phyloP scores from a whole-genome alignment of 164 flowering plant species.

The Nelumbo lutea region DNA sequence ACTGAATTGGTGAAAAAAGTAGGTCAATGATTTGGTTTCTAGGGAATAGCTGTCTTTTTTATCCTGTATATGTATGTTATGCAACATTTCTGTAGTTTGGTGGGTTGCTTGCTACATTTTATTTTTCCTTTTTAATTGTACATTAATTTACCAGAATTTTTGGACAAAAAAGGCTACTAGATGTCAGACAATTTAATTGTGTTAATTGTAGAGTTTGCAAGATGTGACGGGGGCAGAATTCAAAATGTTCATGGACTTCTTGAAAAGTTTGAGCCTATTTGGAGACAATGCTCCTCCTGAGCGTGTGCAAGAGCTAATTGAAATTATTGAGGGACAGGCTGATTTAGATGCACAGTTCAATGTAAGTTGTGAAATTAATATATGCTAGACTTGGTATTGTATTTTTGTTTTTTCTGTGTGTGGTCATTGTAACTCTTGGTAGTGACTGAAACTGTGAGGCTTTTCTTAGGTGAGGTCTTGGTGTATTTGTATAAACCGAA shows the following conservation, averaged over 20 bases:
- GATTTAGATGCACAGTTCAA: too few relatives aligned
- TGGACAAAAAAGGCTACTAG: not conserved
- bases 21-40: too few relatives aligned
- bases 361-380: constrained; percentile 23
- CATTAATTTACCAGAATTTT: constrained; percentile 1
- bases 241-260: constrained; percentile 76
- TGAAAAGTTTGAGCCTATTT: constrained; percentile 60
- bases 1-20: constrained; percentile 75
- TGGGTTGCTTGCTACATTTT: not conserved
- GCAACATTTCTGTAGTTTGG: not conserved
- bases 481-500: not conserved
- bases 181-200: constrained; percentile 8
- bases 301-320: constrained; percentile 66
- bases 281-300: constrained; percentile 68
- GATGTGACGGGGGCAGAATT: constrained; percentile 78
- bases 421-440: not conserved
- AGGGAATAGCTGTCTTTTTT: not conserved
- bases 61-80: not conserved
- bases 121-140: too few relatives aligned
- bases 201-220: constrained; percentile 69
- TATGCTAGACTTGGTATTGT: not conserved
- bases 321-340: constrained; percentile 51
- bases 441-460: not conserved
- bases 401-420: not conserved
- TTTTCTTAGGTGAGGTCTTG: not conserved